Evolutionary conservation across 805 yeast species (phyloP), one percentile per base, ranked within the genome.

Genomic region (Debaryomyces tyrocola): DNA sequence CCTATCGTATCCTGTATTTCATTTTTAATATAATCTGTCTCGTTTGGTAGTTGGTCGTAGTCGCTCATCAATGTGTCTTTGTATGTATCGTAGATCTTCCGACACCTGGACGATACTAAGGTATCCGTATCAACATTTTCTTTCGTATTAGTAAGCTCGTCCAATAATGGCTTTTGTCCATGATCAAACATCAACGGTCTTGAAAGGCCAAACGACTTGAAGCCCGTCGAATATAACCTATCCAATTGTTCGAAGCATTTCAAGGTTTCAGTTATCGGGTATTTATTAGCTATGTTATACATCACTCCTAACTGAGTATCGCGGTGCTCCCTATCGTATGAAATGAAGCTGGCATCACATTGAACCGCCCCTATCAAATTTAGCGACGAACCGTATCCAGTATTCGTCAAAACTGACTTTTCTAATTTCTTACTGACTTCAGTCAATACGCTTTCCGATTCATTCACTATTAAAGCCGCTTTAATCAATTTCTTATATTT

Each of bases 351-450:
- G 11, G 75, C 64, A 58, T 79, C 84, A 44, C 80, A 72, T 43
- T 67, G 69, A 1, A 77, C 78, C 4, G 61, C 41, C 1, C 81
- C 79, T 5, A 56, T 44, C 6, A 62, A 47, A 36, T 74, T 71
- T 33, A 78, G 52, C 0, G 76, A 69, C 1, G 81, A 69, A 0
- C 83, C 82, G 48, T 53, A 62, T 2, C 82, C 84, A 3, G 82
- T 76, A 51, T 79, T 79, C 5, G 83, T 78, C 37, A 72, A 58
- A 2, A 58, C 50, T 3, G 73, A 64, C 11, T 42, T 45, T 55
- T 79, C 83, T n/a, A 73, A 44, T 3, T 61, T 42, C 15, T 47
- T 41, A 29, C 65, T 47, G 2, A 61, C 55, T 6, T 43, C 47
- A 4, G 51, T 9, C 6, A 62, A 40, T 12, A 14, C 34, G 2